Evolutionary conservation across 2,329 filamentous ascomycete genomes (phyloP).

Genomic region (Apiospora kogelbergensis): DNA sequence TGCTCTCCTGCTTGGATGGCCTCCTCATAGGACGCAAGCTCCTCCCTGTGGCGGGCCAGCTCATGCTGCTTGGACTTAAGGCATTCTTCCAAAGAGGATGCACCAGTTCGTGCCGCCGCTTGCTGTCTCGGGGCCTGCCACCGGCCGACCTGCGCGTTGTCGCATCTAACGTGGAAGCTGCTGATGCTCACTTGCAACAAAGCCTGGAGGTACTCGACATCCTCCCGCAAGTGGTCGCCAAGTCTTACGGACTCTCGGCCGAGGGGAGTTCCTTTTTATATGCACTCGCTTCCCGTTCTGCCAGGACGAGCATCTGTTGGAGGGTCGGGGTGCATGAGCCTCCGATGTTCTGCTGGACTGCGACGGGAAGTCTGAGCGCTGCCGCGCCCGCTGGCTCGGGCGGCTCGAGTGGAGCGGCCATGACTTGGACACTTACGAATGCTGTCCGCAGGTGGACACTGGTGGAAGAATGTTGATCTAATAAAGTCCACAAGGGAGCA

Average conservation of each 20-base stretch:
- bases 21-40: neutral
- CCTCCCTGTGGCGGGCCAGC: neutral
- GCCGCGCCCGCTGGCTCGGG: neutral
- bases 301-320: neutral
- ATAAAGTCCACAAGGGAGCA: neutral
- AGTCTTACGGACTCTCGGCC: neutral
- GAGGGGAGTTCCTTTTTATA: neutral
- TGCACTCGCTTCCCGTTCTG: neutral
- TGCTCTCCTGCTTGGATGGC: neutral
- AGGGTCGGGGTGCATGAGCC: neutral
- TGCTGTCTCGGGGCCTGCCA: neutral
- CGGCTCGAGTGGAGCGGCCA: neutral
- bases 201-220: too few species aligned
- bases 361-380: neutral
- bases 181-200: neutral
- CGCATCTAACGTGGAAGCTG: neutral
- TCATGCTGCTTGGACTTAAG: neutral
- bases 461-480: neutral
- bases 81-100: neutral
- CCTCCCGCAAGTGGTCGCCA: neutral
- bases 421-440: too few species aligned
- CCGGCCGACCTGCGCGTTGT: neutral
- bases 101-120: neutral
- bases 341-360: neutral
- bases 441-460: neutral